Evolutionary conservation across 148 eudicot genomes (phyloP), one percentile per base, ranked within the genome.

Genomic region (Rhododendron ovatum): DNA sequence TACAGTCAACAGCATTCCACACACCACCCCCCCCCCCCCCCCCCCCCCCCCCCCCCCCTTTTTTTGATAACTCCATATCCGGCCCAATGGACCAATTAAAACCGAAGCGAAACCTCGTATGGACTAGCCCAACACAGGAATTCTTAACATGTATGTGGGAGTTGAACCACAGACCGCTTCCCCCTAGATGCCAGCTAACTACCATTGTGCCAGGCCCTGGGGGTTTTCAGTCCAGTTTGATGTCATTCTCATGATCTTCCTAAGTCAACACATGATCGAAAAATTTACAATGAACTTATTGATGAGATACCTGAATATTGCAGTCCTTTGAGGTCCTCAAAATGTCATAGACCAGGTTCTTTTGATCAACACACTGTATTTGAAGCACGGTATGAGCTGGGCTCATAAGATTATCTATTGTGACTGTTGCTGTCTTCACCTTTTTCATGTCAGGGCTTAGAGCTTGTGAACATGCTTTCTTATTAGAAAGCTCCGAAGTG

Each of bases 321-420:
- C 88, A 90, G 90, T 95, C 98, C 87, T 96, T 95, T 80, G 93
- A 87, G 35, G 95, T 95, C 90, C 95, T 92, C 89, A 96, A 89
- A 86, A 95, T 91, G 86, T 96, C 99, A 79, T 96, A 96, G 45
- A 96, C 88, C 59, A 96, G 95, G 85, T 96, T 95, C 83, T 96
- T 96, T 85, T 95, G 98, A 87, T 96, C 99, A 75, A 85, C 85
- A 85, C 98, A 91, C 43, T 91, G 94, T 86, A 96, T 94, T 88
- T 96, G 99, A 90, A 96, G 95, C 91, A 95, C 90, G 9, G 99
- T 96, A 87, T 96, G 99, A 69, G 94, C 91, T 18, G 98, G 98
- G 86, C 99, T 96, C 91, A 96, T 82, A n/a, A 90, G 82, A 88
- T 96, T 96, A 81, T 81, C 83, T 30, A 81, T 12, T 53, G 83